Evolutionary conservation across 2,329 filamentous ascomycete genomes (phyloP), one percentile per base, ranked within the genome.

Genomic region (Diaporthe australafricana): DNA sequence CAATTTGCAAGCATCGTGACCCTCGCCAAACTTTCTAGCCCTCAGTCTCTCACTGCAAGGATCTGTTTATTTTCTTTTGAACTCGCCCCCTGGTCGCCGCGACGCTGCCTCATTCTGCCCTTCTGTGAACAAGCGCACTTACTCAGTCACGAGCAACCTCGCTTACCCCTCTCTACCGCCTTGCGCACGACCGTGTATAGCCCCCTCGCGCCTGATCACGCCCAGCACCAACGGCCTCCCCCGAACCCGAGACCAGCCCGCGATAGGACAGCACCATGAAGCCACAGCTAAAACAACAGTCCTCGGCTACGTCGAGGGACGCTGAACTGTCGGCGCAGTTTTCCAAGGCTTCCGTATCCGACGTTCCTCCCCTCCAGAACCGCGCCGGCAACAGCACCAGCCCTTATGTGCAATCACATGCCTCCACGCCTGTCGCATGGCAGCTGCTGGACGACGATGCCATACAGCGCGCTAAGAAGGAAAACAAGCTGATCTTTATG

Each of bases 401-500:
- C 74, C 86, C 87, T 0, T 90, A 87, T 75, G 89, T 96, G 53
- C 90, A 91, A 70, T 90, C 88, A 62, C 94, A 97, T 80, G 90
- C 91, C 80, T 86, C 92, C 76, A 97, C 97, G 80, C 91, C 92
- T 1, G 95, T 98, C 47, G 91, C 92, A 77, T 99, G 96, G 96
- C 96, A 99, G 86, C 86, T 94, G 72, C 94, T 97, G 87, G 92
- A 92, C 76, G 87, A 92, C 27, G 91, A 95, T 78, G 90, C 94
- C 20, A 86, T 98, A 68, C 88, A 89, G 74, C 87, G 95, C 60
- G 96, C 96, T 20, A 93, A 90, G 81, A 89, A 87, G 76, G 90
- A 95, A 76, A 97, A 98, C 81, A 93, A 95, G 78, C 87, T 98
- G 72, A 91, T 99, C 72, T 98, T 98, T 79, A 86, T 98, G 74